Evolutionary conservation across 805 yeast species (phyloP).

Genomic region (Kluyveromyces dobzhanskii): DNA sequence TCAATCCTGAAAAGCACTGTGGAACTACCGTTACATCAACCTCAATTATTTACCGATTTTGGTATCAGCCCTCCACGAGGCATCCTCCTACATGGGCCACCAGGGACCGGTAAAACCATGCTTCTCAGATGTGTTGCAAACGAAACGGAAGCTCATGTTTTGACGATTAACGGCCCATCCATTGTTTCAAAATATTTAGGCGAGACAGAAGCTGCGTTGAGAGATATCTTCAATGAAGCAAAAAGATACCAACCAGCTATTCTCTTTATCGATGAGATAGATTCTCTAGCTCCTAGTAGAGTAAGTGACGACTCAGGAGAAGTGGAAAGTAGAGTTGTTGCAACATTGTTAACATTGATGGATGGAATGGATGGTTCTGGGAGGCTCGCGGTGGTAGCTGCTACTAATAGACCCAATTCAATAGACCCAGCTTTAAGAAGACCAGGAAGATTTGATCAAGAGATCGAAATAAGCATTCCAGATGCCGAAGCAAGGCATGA

Average conservation of each 20-base stretch:
- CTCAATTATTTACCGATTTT: conserved; percentile 69
- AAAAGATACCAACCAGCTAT: conserved; percentile 77
- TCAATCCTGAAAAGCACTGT: conserved; percentile 54
- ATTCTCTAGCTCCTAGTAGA: conserved; percentile 81
- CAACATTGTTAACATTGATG: conserved; percentile 75
- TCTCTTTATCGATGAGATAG: conserved; percentile 87
- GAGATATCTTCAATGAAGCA: conserved; percentile 82
- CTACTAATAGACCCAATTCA: conserved; percentile 63
- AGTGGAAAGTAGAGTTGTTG: conserved; percentile 83
- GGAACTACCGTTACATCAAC: conserved; percentile 72
- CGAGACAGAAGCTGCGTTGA: conserved; percentile 81
- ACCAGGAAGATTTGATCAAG: conserved; percentile 87
- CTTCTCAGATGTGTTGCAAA: conserved; percentile 73
- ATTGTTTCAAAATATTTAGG: conserved; percentile 90
- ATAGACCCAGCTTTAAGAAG: conserved; percentile 68
- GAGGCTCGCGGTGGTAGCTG: conserved; percentile 60
- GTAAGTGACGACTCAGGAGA: conserved; percentile 83
- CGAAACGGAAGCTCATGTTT: conserved; percentile 72
- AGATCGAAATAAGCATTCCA: conserved; percentile 86
- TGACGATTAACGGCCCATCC: conserved; percentile 83
- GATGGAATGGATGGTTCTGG: conserved; percentile 66
- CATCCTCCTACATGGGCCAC: conserved; percentile 87
- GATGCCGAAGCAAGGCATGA: conserved; percentile 72
- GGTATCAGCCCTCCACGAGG: conserved; percentile 94
- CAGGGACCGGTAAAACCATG: conserved; percentile 96